A percentile compares a stretch with the other conserved stretches of the same genome.
These are phyloP conservation scores for Saccharata proteae DNA, from an alignment of 2,329 filamentous ascomycete species.

Conservation along the genomic window DNA sequence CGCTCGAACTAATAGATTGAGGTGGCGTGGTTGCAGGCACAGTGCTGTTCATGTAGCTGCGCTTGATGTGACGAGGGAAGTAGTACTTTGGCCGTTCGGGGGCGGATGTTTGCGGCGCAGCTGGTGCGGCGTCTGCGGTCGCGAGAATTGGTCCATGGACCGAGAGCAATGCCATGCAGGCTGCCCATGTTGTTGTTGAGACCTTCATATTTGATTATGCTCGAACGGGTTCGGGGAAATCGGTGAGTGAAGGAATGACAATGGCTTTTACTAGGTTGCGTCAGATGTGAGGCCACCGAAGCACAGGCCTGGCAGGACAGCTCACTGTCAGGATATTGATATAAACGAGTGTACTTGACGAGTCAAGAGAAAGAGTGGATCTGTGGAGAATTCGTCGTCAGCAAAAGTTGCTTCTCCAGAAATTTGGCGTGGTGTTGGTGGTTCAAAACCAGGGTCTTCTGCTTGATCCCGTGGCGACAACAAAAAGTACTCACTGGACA, in stretches of 20 bases:
- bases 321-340: constrained; percentile 23
- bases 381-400: constrained; percentile 13
- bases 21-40: constrained; percentile 15
- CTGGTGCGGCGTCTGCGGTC: constrained; percentile 37
- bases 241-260: constrained; percentile 1
- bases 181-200: constrained; percentile 33
- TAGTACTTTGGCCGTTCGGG: constrained; percentile 30
- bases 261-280: constrained; percentile 1
- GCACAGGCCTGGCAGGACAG: not conserved
- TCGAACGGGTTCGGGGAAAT: constrained; percentile 1
- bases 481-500: constrained; percentile 23
- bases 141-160: constrained; percentile 30
- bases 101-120: constrained; percentile 22
- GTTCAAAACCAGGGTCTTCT: not conserved
- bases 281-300: not conserved
- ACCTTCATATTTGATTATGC: constrained; percentile 31
- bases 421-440: not conserved
- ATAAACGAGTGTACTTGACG: constrained; percentile 42
- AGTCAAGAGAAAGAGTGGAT: constrained; percentile 29
- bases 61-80: constrained; percentile 35
- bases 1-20: not conserved
- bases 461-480: not conserved
- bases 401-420: constrained; percentile 1
- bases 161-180: constrained; percentile 34
- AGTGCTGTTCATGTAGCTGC: constrained; percentile 27